Evolutionary conservation across 352 stramenopile species (phyloP), one percentile per base, ranked within the genome.

Genomic region (Phytophthora litchii): DNA sequence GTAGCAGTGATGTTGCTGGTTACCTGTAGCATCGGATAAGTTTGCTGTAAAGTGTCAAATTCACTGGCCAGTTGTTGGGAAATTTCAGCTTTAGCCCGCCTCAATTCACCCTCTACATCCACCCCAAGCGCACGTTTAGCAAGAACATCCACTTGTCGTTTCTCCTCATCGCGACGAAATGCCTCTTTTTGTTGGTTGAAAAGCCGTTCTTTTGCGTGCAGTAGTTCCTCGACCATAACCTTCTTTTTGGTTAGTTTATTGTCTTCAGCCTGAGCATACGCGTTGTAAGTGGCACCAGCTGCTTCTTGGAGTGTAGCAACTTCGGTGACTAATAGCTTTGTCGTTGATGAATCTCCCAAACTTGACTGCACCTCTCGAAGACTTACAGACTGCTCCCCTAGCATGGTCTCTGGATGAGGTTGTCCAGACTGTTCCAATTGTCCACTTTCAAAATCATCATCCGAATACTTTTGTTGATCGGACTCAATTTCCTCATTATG

Each of bases 291-390:
- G 16, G 14, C 23, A 41, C 16, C 5, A 9, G 40, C 7, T 41
- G 3, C 11, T 5, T 43, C 38, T 42, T 72, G 53, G 1, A 79
- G 21, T 0, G 47, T 36, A 25, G 34, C 32, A 7, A 72, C 54
- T 48, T 87, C 64, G 8, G 55, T 58, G 8, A 78, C 32, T n/a
- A 88, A 54, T 37, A 84, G 44, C 27, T 73, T 80, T 13, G 75
- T 88, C 9, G 63, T 82, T 4, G 78, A 83, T 10, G 77, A 87
- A 31, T 85, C 77, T 17, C 85, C 70, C 10, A 67, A 85, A 17
- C 29, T 43, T 14, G 71, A 86, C 13, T 74, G 57, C 3, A 45
- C 67, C 16, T 44, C 27, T 37, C 17, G 29, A 57, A 55, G 7
- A 12, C 44, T 47, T 23, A 45, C 20, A 20, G 50, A 60, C 36